Base-by-base conservation (phyloP, 805 yeast species). In the Yamadazyma olivae region DNA sequence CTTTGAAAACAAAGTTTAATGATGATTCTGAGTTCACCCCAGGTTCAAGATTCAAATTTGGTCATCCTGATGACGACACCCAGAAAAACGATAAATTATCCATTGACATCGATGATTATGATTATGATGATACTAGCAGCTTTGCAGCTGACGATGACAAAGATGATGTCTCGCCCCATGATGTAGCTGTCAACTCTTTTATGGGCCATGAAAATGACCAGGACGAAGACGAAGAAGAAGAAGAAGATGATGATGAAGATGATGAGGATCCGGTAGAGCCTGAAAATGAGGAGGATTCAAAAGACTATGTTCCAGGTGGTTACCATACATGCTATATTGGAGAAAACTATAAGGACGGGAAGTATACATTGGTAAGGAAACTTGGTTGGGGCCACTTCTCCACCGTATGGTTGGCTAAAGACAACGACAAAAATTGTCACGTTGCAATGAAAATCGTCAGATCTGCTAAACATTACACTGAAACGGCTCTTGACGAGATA, bases 381-480 rank as follows among this genome's bases (percentile, higher is more conserved):
- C 68, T 93, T 3, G 99, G 99, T 0, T 93, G 99, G 99, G 99
- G 99, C 23, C 97, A 93, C 61, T 93, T 93, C 56, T 83, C 95
- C 18, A 93, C 96, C 1, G 97, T 87, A 16, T 90, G 96, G 97
- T 67, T 86, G 19, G 98, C 96, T 4, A 73, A 64, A 41, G 77
- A 77, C 33, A 63, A 68, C 35, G 70, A 67, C 43, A 65, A 70
- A 37, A 70, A 75, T 41, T 64, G 75, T 32, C 96, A 85, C 54
- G 98, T 93, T 16, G 99, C 99, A 1, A 75, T 93, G 74, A 93
- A 93, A 58, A 83, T 93, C 48, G 97, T 93, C 17, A 74, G 96
- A 44, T 82, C 95, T 49, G 96, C 96, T 12, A 76, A 77, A 36
- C 90, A 87, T 46, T 93, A 91, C 56, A 79, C 96, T 2, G 96